phyloP scores from a whole-genome alignment of 1,139 yeast species.

The Protomyces macrosporus region DNA sequence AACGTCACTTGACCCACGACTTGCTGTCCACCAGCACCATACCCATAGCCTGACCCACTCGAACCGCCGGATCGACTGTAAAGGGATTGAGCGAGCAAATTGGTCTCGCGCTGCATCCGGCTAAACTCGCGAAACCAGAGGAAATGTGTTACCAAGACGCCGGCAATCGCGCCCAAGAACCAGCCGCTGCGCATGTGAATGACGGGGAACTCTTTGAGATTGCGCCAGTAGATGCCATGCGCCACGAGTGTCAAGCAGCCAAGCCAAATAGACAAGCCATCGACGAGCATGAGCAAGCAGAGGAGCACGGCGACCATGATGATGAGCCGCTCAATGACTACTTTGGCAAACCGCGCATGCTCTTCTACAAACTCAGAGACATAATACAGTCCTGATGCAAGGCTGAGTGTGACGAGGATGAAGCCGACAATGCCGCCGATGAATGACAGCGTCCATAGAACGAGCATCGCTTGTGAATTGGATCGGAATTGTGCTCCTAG shows the following conservation, averaged over 20 bases:
- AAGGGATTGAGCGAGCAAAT: constrained; percentile 33
- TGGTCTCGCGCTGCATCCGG: constrained; percentile 53
- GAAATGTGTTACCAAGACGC: constrained; percentile 76
- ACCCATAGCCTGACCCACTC: constrained; percentile 33
- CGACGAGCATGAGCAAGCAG: constrained; percentile 58
- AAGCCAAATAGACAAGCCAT: constrained; percentile 68
- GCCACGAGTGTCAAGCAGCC: constrained; percentile 63
- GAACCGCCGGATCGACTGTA: constrained; percentile 2
- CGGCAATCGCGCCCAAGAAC: constrained; percentile 63
- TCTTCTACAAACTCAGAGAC: constrained; percentile 91
- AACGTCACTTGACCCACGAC: constrained; percentile 54
- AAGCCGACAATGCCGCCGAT: constrained; percentile 72
- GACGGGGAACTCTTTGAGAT: constrained; percentile 74
- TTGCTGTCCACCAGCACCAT: constrained; percentile 43
- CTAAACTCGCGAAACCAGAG: constrained; percentile 84
- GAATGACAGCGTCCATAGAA: constrained; percentile 17
- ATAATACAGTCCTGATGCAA: constrained; percentile 87
- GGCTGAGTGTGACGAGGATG: constrained; percentile 60
- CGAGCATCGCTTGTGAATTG: not conserved
- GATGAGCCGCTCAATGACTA: constrained; percentile 59
- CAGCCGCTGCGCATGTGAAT: constrained; percentile 67
- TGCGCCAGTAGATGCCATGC: constrained; percentile 67
- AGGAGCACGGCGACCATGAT: constrained; percentile 53
- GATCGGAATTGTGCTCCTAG: no score
- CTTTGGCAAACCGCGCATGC: constrained; percentile 76